Evolutionary conservation across 768 basidiomycete species (phyloP).

Genomic region (Kondoa malvinella): DNA sequence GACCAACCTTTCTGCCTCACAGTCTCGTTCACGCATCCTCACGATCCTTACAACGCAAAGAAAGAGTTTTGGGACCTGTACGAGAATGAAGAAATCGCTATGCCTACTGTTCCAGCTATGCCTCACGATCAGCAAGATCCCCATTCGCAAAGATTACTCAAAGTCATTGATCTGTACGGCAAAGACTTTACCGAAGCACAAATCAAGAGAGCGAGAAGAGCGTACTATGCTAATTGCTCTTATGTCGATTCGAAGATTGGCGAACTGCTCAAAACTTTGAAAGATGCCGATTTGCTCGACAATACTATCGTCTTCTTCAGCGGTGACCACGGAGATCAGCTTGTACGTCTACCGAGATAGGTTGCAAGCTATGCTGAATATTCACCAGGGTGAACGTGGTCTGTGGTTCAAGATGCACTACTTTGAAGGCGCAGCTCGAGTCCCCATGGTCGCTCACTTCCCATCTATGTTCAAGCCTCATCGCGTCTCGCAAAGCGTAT

Average conservation of each 20-base stretch:
- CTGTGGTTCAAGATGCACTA: slow-evolving; percentile 9
- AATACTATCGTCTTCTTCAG: slow-evolving; percentile 6
- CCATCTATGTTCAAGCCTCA: not conserved
- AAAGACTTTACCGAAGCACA: slow-evolving; percentile 1
- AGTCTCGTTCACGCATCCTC: slow-evolving; percentile 4
- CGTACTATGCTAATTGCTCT: slow-evolving; percentile 2
- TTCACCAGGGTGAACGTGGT: not conserved
- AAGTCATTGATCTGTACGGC: slow-evolving; percentile 5
- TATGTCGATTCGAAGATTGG: slow-evolving; percentile 7
- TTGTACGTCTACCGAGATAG: no score
- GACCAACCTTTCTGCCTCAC: slow-evolving; percentile 7
- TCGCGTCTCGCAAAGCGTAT: not conserved
- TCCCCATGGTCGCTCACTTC: slow-evolving; percentile 5
- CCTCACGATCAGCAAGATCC: not conserved
- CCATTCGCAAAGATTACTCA: slow-evolving; percentile 2
- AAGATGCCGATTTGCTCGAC: not conserved
- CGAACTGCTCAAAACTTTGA: not conserved
- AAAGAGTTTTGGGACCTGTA: slow-evolving; percentile 10
- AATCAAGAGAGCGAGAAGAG: slow-evolving; percentile 1
- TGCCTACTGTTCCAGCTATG: not conserved
- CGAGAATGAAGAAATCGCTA: not conserved
- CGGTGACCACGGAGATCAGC: slow-evolving; percentile 1
- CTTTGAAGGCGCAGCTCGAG: not conserved
- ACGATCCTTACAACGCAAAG: slow-evolving; percentile 2
- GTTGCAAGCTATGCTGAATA: not conserved